Base-by-base conservation (phyloP, 2,329 filamentous ascomycete genomes). In the Penicillium brevicompactum region DNA sequence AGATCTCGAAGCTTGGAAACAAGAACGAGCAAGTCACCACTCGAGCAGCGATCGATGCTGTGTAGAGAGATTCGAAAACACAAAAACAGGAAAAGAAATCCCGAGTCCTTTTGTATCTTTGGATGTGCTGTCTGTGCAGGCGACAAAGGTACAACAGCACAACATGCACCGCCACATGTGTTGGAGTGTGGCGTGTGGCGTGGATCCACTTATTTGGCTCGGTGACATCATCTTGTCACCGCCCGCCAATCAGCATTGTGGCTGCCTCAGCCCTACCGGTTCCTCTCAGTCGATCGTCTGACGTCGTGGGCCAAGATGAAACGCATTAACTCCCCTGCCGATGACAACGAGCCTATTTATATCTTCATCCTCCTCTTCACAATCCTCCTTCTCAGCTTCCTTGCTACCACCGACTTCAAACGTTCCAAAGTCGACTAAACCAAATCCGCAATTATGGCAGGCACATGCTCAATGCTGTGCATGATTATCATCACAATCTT, bases 1-100 rank as follows among this genome's bases (percentile, higher is more conserved):
- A 97, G 71, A 96, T 99, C 57, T 96, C 91, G 5, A 95, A 96
- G 72, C 80, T 99, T 54, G 94, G 94, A 18, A 99, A 99, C 73
- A 97, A 96, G 81, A 97, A 97, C 69, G 94, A 99, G 78, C 91
- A 96, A 74, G 80, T 99, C 58, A 91, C 82, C 16, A 91, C 86
- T 27, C 80, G 89, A 66, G 89, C 89, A 24, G 86, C 83, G 61
- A 91, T 92, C 81, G 89, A 92, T 73, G 87, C 88, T 18, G 84
- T 92, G 11, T 90, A 79, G 74, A 34, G 21, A 37, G 4, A 6
- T 27, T 27, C 8, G 8, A 27, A 31, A 10, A 43, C 18, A 18
- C 18, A 43, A 22, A 37, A 43, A 48, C 27, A 41, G 27, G 16
- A 30, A 34, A 49, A 41, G 6, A 32, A 27, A 27, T 27, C 24